A percentile compares a stretch with the other conserved stretches of the same genome.
Evolutionary conservation across 148 eudicot species (phyloP).

Genomic region (Euryodendron excelsum): DNA sequence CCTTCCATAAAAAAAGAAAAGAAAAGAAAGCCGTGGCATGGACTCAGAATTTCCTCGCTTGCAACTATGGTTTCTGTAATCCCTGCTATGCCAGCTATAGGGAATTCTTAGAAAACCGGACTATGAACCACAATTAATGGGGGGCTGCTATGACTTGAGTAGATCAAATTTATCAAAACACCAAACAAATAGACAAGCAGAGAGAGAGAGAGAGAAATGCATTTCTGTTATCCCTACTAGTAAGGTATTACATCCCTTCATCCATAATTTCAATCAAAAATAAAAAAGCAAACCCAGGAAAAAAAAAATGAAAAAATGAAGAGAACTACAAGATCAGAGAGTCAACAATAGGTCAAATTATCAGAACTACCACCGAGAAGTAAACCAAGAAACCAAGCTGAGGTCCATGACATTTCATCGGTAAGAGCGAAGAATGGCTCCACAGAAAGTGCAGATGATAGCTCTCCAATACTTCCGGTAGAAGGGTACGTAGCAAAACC

Average conservation of each 20-base stretch:
- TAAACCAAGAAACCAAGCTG: not conserved
- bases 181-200: not conserved
- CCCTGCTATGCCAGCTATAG: too few relatives aligned
- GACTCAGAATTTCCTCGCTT: too few relatives aligned
- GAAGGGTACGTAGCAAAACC: conserved; percentile 75
- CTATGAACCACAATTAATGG: too few relatives aligned
- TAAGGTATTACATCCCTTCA: not conserved
- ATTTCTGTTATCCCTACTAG: not conserved
- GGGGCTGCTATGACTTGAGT: not conserved
- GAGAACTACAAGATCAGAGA: not conserved
- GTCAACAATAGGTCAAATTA: not conserved
- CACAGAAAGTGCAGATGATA: conserved; percentile 80
- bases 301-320: not conserved
- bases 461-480: conserved; percentile 78
- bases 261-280: not conserved
- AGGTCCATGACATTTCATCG: conserved; percentile 16
- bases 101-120: too few relatives aligned
- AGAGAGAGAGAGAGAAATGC: not conserved
- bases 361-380: not conserved
- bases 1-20: too few relatives aligned
- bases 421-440: conserved; percentile 66
- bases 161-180: not conserved
- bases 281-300: too few relatives aligned
- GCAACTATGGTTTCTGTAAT: too few relatives aligned
- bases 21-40: too few relatives aligned